These are phyloP conservation scores for Aurantiochytrium sp. DNA, from an alignment of 108 stramenopile species.

Conservation along the genomic window DNA sequence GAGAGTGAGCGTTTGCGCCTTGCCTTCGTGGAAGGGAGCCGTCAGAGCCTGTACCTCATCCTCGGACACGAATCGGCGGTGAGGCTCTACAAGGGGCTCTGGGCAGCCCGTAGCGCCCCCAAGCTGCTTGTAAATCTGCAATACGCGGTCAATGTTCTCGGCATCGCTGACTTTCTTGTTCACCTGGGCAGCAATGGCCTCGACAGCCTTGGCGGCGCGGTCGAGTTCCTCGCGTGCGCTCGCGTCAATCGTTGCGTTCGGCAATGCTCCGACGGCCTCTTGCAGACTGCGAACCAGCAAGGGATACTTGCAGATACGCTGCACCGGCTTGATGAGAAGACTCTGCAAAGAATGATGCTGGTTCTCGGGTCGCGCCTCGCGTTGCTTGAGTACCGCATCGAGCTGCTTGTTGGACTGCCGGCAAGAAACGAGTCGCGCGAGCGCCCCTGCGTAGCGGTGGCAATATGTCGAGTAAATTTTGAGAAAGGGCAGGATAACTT, in stretches of 20 bases:
- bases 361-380: not conserved
- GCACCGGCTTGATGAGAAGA: constrained; percentile 24
- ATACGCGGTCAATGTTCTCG: not conserved
- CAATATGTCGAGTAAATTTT: not conserved
- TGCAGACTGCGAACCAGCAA: not conserved
- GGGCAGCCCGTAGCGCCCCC: not conserved
- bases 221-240: not conserved
- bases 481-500: not conserved
- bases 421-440: not conserved
- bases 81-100: not conserved
- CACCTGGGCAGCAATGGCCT: not conserved
- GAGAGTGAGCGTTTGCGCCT: not conserved
- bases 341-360: not conserved
- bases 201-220: not conserved
- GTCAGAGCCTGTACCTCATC: not conserved
- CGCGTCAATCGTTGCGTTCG: not conserved
- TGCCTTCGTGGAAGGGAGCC: not conserved
- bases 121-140: not conserved
- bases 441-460: not conserved
- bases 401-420: not conserved
- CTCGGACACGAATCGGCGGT: not conserved
- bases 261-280: not conserved
- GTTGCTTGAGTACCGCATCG: not conserved
- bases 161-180: not conserved
- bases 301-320: constrained; percentile 27